Conservation (phyloP, 176 grass and related monocot species). For the Calamus simplicifolius region DNA sequence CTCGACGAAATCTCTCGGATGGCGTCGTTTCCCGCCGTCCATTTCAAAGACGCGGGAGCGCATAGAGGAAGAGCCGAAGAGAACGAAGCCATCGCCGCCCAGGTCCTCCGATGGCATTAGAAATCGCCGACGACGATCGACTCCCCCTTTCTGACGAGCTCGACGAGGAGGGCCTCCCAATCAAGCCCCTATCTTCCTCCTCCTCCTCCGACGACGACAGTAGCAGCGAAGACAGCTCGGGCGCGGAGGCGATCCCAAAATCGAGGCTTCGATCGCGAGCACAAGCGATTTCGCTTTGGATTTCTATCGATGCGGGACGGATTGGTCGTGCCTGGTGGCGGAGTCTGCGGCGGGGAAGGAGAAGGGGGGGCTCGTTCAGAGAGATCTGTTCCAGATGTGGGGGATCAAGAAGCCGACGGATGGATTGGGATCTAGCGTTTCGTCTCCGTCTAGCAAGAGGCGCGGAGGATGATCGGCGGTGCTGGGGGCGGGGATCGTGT, state of each 20-base stretch:
- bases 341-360: background rate
- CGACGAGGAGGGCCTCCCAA: constrained; percentile 49
- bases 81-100: background rate
- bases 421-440: background rate
- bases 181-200: background rate
- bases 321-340: constrained; percentile 41
- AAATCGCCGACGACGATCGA: constrained; percentile 6
- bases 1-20: too few species aligned
- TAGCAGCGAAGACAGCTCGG: background rate
- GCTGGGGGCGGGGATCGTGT: background rate
- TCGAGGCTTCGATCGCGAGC: background rate
- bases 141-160: constrained; percentile 3
- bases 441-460: background rate
- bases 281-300: constrained; percentile 32
- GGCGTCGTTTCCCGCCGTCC: constrained; percentile 18
- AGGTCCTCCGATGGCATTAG: constrained; percentile 24
- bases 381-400: constrained; percentile 62
- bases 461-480: constrained; percentile 1
- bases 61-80: too few species aligned
- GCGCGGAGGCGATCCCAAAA: background rate
- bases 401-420: constrained; percentile 28
- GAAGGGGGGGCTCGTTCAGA: constrained; percentile 30
- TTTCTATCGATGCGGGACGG: constrained; percentile 51
- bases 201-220: background rate
- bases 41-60: constrained; percentile 24